phyloP scores from a whole-genome alignment of 305 asterid species.

The Fraxinus angustifolia region DNA sequence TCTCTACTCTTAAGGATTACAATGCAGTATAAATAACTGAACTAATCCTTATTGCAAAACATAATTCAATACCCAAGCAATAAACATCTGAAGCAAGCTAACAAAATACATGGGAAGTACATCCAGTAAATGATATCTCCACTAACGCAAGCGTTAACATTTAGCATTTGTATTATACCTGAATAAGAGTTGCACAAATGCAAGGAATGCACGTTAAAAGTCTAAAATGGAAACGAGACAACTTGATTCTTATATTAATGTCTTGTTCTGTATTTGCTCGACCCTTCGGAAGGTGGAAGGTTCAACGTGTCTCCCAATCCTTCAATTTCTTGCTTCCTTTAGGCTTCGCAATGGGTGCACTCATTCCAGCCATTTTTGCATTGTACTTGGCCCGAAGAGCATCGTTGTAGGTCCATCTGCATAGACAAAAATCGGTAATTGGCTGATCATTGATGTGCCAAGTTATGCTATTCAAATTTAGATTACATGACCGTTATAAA shows the following conservation, averaged over 20 bases:
- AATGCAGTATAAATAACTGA: neutral
- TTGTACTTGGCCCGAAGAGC: constrained; percentile 81
- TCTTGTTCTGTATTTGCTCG: neutral
- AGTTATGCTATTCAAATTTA: constrained; percentile 8
- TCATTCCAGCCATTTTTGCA: constrained; percentile 91
- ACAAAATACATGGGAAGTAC: neutral
- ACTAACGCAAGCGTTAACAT: neutral
- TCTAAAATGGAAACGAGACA: neutral
- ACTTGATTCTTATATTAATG: neutral
- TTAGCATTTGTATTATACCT: neutral
- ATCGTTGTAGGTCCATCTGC: constrained; percentile 92
- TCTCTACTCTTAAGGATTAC: neutral
- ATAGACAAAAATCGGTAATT: constrained; percentile 19
- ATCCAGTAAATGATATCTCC: neutral
- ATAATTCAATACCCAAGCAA: neutral
- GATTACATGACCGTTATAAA: neutral
- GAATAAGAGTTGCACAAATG: neutral
- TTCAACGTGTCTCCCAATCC: constrained; percentile 72
- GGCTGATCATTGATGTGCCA: neutral
- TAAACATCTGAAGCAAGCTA: neutral
- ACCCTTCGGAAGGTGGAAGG: neutral
- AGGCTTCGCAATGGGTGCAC: constrained; percentile 75
- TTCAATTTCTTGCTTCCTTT: constrained; percentile 90
- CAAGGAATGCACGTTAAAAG: neutral
- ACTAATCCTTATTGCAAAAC: neutral